These are phyloP conservation scores for Colletotrichum paranaense DNA, from an alignment of 2,329 filamentous ascomycete genomes.

Conservation along the genomic window DNA sequence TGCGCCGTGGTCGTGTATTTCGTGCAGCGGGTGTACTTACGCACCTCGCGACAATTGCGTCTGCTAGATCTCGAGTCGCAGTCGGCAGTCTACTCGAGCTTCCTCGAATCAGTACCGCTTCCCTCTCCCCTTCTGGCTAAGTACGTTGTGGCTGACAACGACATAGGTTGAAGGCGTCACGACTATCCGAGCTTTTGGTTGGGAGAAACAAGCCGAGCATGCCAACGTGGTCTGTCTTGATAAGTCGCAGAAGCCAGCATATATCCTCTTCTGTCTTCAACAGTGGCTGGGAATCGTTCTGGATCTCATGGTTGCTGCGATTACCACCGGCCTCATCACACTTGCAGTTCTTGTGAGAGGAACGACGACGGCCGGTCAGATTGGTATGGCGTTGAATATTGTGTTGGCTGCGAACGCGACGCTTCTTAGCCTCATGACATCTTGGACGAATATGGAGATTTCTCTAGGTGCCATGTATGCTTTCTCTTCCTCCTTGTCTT, in stretches of 20 bases:
- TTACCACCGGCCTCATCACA: slow-evolving; percentile 58
- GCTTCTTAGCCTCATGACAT: slow-evolving; percentile 43
- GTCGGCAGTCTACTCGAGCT: slow-evolving; percentile 51
- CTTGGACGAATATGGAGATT: slow-evolving; percentile 46
- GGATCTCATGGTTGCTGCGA: slow-evolving; percentile 58
- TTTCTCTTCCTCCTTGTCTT: not conserved
- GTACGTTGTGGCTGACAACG: not conserved
- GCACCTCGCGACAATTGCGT: slow-evolving; percentile 55
- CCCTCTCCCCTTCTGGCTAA: not conserved
- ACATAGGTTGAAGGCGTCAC: slow-evolving; percentile 51
- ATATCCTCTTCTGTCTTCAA: slow-evolving; percentile 67
- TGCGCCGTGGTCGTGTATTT: slow-evolving; percentile 40
- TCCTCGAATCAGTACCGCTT: slow-evolving; percentile 52
- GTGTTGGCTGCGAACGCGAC: slow-evolving; percentile 42
- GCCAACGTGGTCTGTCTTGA: slow-evolving; percentile 62
- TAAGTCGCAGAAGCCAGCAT: slow-evolving; percentile 66
- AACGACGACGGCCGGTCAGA: slow-evolving; percentile 26
- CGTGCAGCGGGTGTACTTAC: slow-evolving; percentile 51
- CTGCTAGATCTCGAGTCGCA: slow-evolving; percentile 55
- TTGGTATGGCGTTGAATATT: slow-evolving; percentile 41
- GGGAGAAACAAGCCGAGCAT: slow-evolving; percentile 55
- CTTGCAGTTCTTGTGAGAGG: slow-evolving; percentile 48
- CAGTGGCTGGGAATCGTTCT: slow-evolving; percentile 66
- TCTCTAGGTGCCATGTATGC: slow-evolving; percentile 40
- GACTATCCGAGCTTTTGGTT: slow-evolving; percentile 67